Base-by-base conservation (phyloP, 495 filamentous ascomycete species). In the Neurospora terricola region DNA sequence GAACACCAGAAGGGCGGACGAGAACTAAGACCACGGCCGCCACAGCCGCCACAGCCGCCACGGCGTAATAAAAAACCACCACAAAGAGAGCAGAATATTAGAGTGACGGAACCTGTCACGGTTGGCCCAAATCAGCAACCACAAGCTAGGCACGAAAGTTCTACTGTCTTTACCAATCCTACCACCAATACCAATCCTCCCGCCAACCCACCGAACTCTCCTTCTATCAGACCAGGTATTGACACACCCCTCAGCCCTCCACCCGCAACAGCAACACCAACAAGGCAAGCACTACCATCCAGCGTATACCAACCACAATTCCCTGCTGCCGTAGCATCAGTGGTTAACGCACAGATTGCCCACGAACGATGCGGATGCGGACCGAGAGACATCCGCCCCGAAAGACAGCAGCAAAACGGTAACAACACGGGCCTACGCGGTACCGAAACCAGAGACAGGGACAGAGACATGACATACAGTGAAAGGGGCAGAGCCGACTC, bases 91-190 rank as follows among this genome's bases (percentile, higher is more conserved):
- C 54, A 34, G 27, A 30, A 62, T 62, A 62, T 1, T 1, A 66
- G 0, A 34, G 27, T 0, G 0, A 16, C 14, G 14, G 1, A 18
- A 1, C 2, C 6, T 66, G 27, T 18, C 3, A 3, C 6, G 14
- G 54, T 36, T 18, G 54, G 14, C 14, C 27, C 12, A 34, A 18
- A 66, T 16, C 14, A 66, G 6, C 27, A 34, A 66, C 2, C 12
- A 4, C 48, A 62, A 8, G 48, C 48, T 30, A 0, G 2, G 48
- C 48, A 27, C 48, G 11, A 0, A 0, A 8, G 48, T 59, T 59
- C 48, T 59, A 27, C 21, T 23, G 21, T 0, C 10, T 12, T 12
- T 5, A 54, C 21, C n/a, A 54, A 59, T 59, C 48, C 48, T 48
- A 23, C 34, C 4, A 54, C 45, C 10, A 11, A 54, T n/a, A 54